These are phyloP conservation scores for Daldinia loculata DNA, from an alignment of 495 filamentous ascomycete genomes.

Conservation along the genomic window DNA sequence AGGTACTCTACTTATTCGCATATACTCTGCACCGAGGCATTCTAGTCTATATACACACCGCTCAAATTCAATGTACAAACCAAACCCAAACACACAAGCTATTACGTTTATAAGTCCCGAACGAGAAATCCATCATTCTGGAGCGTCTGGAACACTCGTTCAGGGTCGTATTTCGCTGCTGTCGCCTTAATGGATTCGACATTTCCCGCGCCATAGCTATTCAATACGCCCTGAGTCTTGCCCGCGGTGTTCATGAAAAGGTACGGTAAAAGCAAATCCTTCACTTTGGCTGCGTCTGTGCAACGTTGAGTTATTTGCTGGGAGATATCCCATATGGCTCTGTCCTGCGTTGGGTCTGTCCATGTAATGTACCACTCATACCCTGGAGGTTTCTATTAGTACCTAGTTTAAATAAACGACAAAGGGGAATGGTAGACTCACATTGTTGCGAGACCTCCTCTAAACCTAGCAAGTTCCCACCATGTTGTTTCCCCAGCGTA, in stretches of 20 bases:
- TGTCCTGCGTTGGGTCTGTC: slow-evolving; percentile 17
- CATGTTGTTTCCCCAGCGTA: slow-evolving; percentile 40
- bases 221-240: slow-evolving; percentile 53
- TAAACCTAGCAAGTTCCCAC: slow-evolving; percentile 49
- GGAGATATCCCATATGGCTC: slow-evolving; percentile 19
- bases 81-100: neutral
- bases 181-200: slow-evolving; percentile 44
- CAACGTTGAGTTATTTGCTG: slow-evolving; percentile 30
- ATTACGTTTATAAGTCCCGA: slow-evolving; percentile 19
- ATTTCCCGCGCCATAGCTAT: slow-evolving; percentile 54
- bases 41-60: slow-evolving; percentile 8
- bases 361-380: slow-evolving; percentile 39
- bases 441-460: slow-evolving; percentile 37
- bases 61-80: neutral
- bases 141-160: slow-evolving; percentile 52
- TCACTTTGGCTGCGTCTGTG: slow-evolving; percentile 50
- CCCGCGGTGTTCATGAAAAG: slow-evolving; percentile 65
- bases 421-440: slow-evolving; percentile 16
- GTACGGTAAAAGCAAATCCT: slow-evolving; percentile 59
- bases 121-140: slow-evolving; percentile 51
- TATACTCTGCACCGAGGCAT: slow-evolving; percentile 6
- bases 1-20: neutral
- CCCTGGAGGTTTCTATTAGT: slow-evolving; percentile 26
- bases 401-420: neutral
- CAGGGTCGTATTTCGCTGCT: slow-evolving; percentile 56